A percentile compares a stretch with the other conserved stretches of the same genome.
Conservation (phyloP, 225 moss, liverwort and hornwort species). For the Bryum argenteum region DNA sequence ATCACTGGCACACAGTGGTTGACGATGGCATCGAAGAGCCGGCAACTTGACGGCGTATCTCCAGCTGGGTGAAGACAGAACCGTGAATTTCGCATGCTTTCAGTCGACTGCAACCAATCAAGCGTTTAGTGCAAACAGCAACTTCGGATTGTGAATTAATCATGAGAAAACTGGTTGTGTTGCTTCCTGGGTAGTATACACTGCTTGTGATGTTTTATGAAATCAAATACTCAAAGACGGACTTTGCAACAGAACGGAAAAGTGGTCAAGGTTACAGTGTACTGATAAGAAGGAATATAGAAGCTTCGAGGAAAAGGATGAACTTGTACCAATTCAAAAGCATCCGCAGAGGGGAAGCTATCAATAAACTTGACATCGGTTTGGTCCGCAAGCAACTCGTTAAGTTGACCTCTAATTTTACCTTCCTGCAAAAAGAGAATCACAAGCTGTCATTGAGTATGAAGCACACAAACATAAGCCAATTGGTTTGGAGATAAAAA, state of each 20-base stretch:
- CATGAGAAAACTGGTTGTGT: background rate
- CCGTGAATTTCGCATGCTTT: conserved; percentile 72
- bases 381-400: conserved; percentile 55
- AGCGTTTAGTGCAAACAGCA: conserved; percentile 8
- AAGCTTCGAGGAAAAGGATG: background rate
- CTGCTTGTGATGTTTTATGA: background rate
- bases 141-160: conserved; percentile 7
- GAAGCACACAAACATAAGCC: background rate
- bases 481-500: background rate
- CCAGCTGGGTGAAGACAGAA: conserved; percentile 92
- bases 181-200: background rate
- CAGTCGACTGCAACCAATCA: conserved; percentile 59
- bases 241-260: conserved; percentile 8
- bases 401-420: conserved; percentile 62
- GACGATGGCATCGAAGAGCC: conserved; percentile 88
- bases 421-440: conserved; percentile 54
- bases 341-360: conserved; percentile 52
- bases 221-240: background rate
- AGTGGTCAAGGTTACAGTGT: background rate
- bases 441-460: background rate
- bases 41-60: conserved; percentile 92
- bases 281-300: conserved; percentile 10
- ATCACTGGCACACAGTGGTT: conserved; percentile 93
- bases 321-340: conserved; percentile 41
- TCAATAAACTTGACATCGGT: conserved; percentile 69